Evolutionary conservation across 352 stramenopile genomes (phyloP), one percentile per base, ranked within the genome.

Genomic region (Pythium inflatum): DNA sequence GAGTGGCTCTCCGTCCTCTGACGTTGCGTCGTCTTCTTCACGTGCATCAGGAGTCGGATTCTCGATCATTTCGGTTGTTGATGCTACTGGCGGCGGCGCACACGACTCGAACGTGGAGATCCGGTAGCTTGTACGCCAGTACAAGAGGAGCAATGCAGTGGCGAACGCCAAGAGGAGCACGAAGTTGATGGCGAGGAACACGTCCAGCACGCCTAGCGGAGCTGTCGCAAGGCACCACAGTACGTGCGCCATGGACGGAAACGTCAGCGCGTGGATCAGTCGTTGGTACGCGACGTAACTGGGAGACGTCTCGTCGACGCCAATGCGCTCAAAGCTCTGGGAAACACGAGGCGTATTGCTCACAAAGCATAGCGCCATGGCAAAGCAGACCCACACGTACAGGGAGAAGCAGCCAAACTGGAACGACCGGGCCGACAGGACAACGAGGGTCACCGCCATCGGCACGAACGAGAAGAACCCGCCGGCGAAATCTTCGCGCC

Each of bases 391-490:
- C 81, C 79, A 87, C 7, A 68, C 18, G 36, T 85, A 88, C 20
- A 84, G 46, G 5, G 66, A 55, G 18, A 55, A 57, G 20, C 73
- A 82, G 14, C 68, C 69, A 65, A 79, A 81, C 20, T 77, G 65
- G 57, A 85, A 71, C 28, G 60, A 73, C 9, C 68, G 70, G 6
- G 81, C 50, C 14, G 67, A 69, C 22, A 79, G 57, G 14, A 81
- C 58, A 20, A 83, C 69, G 1, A 83, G 34, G 6, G 71, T 70
- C 14, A 78, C 63, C 11, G 75, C 76, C 40, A 71, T 71, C 7
- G 79, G 79, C 20, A 87, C 77, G 14, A 84, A 70, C 28, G 76
- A 60, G 53, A 87, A 83, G 49, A 84, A 82, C 1, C 76, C 77
- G 14, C 75, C 72, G 2, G 70, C 79, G 48, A 87, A 84, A 30